Evolutionary conservation across 345 rosid genomes (phyloP), one percentile per base, ranked within the genome.

Genomic region (Lagerstroemia speciosa): DNA sequence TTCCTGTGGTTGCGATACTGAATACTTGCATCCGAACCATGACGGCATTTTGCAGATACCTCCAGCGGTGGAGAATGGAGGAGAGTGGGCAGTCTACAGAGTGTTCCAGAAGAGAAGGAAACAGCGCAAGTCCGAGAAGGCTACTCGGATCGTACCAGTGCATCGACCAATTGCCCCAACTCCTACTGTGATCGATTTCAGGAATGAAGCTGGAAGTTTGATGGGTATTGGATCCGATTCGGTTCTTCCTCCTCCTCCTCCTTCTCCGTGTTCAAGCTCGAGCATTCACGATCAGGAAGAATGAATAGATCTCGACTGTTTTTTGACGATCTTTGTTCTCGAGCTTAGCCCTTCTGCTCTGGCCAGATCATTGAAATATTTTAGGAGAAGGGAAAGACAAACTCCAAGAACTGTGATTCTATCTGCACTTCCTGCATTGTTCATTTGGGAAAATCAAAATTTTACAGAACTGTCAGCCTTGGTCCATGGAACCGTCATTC

Each of bases 41-140:
- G 55, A 36, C n/a, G n/a, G 14, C 29, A 30, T 30, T 63, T 37
- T 60, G 75, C 76, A 91, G 97, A 69, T 79, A 55, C 38, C 67
- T 67, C 48, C 52, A 32, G 38, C 10, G 67, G 57, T 38, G 64
- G 74, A 55, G 61, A 55, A 55, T 2, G 61, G 61, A 60, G 88
- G 78, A 70, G 87, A 83, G 8, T 93, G 98, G 96, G 81, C 74
- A 2, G 90, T 86, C 38, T 82, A 82, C 83, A 74, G 78, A 41
- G 72, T 90, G 67, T 88, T 80, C 82, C 87, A 87, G 73, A 87
- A 76, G 83, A 87, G 80, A 76, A 76, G 68, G 57, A 80, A 75
- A 19, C 20, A 65, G 73, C 70, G 61, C 22, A 82, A 60, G 67
- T 74, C 55, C 41, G 57, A 65, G 45, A 40, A n/a, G n/a, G n/a